phyloP scores from a whole-genome alignment of 2,329 filamentous ascomycete genomes.

The Aspergillus ruber region DNA sequence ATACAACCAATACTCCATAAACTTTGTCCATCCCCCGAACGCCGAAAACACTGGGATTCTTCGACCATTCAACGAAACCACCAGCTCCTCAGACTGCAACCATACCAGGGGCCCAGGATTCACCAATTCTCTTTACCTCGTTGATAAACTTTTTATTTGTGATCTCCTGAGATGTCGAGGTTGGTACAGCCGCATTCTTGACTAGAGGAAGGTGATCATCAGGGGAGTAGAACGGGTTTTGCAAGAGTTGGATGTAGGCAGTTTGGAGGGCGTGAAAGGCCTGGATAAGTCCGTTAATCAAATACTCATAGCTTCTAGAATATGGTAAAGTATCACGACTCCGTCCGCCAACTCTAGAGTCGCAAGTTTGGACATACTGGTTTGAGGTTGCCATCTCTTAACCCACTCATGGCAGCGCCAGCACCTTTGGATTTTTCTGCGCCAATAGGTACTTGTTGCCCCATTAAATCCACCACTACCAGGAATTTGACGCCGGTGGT shows the following conservation, averaged over 20 bases:
- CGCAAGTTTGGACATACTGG: conserved; percentile 49
- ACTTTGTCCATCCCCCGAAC: too few relatives aligned
- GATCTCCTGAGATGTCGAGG: conserved; percentile 57
- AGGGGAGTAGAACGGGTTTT: conserved; percentile 92
- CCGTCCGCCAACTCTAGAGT: not conserved
- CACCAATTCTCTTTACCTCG: conserved; percentile 80
- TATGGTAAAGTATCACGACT: conserved; percentile 1
- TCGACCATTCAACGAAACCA: too few relatives aligned
- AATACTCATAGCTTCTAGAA: not conserved
- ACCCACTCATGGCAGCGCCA: conserved; percentile 49
- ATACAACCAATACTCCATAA: too few relatives aligned
- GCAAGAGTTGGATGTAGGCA: conserved; percentile 80
- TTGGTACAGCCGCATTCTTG: conserved; percentile 36
- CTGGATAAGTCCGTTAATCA: conserved; percentile 32
- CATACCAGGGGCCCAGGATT: conserved; percentile 72
- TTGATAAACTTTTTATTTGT: conserved; percentile 72
- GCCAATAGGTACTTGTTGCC: conserved; percentile 46
- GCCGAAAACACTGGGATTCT: too few relatives aligned
- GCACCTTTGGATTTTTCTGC: conserved; percentile 25
- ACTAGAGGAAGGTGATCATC: conserved; percentile 67
- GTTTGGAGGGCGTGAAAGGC: conserved; percentile 86
- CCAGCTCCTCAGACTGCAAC: conserved; percentile 52
- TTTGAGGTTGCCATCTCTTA: conserved; percentile 82
- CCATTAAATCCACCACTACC: conserved; percentile 84
- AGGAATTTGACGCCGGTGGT: conserved; percentile 92